Conservation (phyloP, 140 eudicot species). For the Senecio squalidus region DNA sequence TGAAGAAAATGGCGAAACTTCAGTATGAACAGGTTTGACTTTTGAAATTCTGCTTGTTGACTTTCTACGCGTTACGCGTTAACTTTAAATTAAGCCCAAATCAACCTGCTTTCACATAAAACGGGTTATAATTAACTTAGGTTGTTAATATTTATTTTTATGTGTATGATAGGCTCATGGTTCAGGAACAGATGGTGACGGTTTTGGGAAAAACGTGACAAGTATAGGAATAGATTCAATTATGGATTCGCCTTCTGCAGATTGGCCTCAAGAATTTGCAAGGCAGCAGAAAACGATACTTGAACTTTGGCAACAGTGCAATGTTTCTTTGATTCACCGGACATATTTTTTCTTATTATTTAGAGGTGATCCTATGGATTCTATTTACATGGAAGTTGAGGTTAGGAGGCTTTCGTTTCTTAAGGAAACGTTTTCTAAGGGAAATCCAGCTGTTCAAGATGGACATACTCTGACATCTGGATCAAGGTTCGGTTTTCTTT, state of each 20-base stretch:
- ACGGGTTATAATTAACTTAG: background rate
- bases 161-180: conserved; percentile 39
- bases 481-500: conserved; percentile 50
- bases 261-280: conserved; percentile 72
- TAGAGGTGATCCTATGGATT: conserved; percentile 84
- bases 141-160: conserved; percentile 10
- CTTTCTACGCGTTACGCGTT: too few species aligned
- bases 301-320: conserved; percentile 83
- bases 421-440: conserved; percentile 64
- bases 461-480: conserved; percentile 67
- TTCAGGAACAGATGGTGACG: conserved; percentile 28
- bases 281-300: conserved; percentile 59
- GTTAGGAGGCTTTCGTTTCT: conserved; percentile 84
- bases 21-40: conserved; percentile 58
- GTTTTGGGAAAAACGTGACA: conserved; percentile 43
- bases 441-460: conserved; percentile 54
- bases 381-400: conserved; percentile 96
- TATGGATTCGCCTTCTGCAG: conserved; percentile 34
- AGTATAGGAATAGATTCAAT: conserved; percentile 67
- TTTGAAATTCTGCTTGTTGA: conserved; percentile 1
- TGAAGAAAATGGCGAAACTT: conserved; percentile 88
- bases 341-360: conserved; percentile 89
- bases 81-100: background rate
- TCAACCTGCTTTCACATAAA: background rate
- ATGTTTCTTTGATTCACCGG: conserved; percentile 82